phyloP scores from a whole-genome alignment of 257 asterid species.

The Cynanchum wilfordii region DNA sequence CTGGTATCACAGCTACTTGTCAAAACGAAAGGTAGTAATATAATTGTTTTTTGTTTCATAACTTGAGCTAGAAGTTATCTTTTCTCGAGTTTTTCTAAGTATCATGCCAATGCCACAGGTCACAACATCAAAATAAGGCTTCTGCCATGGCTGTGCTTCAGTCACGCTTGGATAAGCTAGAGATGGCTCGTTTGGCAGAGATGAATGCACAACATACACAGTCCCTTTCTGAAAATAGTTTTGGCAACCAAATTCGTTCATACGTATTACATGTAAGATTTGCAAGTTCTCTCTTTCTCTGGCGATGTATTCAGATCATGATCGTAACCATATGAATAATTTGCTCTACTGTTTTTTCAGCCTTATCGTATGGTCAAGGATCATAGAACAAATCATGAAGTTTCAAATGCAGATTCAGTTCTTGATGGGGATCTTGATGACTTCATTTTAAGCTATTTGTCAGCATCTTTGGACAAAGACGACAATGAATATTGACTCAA shows the following conservation, averaged over 20 bases:
- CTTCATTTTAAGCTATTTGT: constrained; percentile 73
- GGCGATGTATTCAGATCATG: neutral
- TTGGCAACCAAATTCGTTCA: constrained; percentile 93
- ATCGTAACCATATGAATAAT: constrained; percentile 2
- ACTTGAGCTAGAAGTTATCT: neutral
- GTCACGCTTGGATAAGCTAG: constrained; percentile 90
- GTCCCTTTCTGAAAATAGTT: constrained; percentile 80
- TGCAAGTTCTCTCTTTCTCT: neutral
- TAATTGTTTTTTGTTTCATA: neutral
- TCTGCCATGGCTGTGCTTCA: constrained; percentile 98
- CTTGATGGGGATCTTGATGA: constrained; percentile 84
- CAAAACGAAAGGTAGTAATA: constrained; percentile 76
- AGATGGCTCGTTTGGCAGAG: constrained; percentile 77
- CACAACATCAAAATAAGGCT: constrained; percentile 90
- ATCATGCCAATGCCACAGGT: constrained; percentile 35
- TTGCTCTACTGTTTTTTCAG: constrained; percentile 33
- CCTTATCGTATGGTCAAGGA: constrained; percentile 98
- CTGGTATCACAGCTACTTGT: constrained; percentile 80
- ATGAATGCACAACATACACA: constrained; percentile 73
- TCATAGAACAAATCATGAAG: constrained; percentile 86
- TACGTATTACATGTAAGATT: constrained; percentile 81
- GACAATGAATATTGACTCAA: no score
- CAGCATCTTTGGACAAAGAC: constrained; percentile 68
- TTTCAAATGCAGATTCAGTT: constrained; percentile 86
- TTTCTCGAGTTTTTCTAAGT: neutral